phyloP scores from a whole-genome alignment of 1,139 yeast species.

The Pichia sorboxylosa region DNA sequence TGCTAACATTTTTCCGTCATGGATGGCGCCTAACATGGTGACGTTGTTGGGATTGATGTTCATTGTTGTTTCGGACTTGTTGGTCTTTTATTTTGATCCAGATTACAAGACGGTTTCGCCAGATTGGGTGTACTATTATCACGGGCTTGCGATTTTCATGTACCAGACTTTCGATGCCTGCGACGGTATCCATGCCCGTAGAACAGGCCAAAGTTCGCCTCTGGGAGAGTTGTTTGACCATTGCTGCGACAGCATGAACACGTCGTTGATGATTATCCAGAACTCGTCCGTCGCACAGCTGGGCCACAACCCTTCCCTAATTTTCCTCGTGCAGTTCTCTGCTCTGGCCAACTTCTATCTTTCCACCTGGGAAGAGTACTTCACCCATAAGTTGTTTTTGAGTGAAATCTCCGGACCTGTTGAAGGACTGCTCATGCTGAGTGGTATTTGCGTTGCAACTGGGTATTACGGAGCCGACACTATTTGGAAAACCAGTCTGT shows the following conservation, averaged over 20 bases:
- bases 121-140: constrained; percentile 70
- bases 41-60: constrained; percentile 71
- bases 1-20: constrained; percentile 63
- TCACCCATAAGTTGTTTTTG: constrained; percentile 73
- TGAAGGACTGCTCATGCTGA: constrained; percentile 72
- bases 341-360: constrained; percentile 73
- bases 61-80: constrained; percentile 48
- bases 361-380: constrained; percentile 94
- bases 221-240: constrained; percentile 91
- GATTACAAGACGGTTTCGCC: constrained; percentile 50
- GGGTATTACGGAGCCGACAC: constrained; percentile 56
- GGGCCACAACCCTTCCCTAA: constrained; percentile 50
- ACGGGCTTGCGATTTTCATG: constrained; percentile 75
- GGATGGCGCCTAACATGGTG: constrained; percentile 84
- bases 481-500: constrained; percentile 39
- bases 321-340: constrained; percentile 62
- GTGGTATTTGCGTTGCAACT: constrained; percentile 43
- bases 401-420: constrained; percentile 89
- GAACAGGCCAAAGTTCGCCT: constrained; percentile 92
- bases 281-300: constrained; percentile 63
- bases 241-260: constrained; percentile 83
- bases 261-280: constrained; percentile 65
- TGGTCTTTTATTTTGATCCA: constrained; percentile 70
- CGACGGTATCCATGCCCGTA: constrained; percentile 86
- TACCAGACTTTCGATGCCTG: constrained; percentile 96